Evolutionary conservation across 805 yeast genomes (phyloP), one percentile per base, ranked within the genome.

Genomic region (Candida ovalis): DNA sequence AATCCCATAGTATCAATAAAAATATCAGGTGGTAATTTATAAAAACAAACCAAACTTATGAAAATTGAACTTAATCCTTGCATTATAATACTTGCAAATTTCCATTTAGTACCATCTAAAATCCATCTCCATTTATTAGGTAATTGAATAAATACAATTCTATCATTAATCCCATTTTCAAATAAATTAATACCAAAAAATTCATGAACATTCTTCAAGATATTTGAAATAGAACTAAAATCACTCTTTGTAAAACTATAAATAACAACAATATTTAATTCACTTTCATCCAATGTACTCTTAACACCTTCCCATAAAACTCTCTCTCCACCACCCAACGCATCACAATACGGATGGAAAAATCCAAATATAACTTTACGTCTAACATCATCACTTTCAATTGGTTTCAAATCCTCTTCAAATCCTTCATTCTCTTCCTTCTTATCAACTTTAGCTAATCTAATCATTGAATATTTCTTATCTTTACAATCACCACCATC

Each of bases 281-380:
- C 67, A 51, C 75, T 72, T 21, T 71, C 67, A 9, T 64, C 54
- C 50, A 91, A 70, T 0, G 96, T 86, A 28, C 84, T 75, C 55
- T 79, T 76, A 6, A 92, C 88, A 0, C 97, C 96, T 47, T 88
- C 90, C 99, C 99, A 94, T 37, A 94, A 71, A 0, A 94, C 99
- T 48, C 92, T 80, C 63, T 94, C 99, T 22, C 99, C 99, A 27
- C 99, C 99, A 18, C 99, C 99, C 41, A 96, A 96, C 36, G 96
- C 95, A 63, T 87, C 88, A 54, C 97, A 90, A 58, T 84, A 87
- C 0, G 99, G 99, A 68, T 94, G 99, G 71, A 94, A 90, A 60
- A 86, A 91, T 5, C 98, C 99, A 62, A 73, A 84, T 10, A 88
- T 65, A 9, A 74, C 55, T 37, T 60, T 64, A 24, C 87, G 61